Percentiles rank a stretch among this genome's conserved stretches.
These are phyloP conservation scores for Kondoa malvinella DNA, from an alignment of 768 basidiomycete genomes.

Conservation along the genomic window DNA sequence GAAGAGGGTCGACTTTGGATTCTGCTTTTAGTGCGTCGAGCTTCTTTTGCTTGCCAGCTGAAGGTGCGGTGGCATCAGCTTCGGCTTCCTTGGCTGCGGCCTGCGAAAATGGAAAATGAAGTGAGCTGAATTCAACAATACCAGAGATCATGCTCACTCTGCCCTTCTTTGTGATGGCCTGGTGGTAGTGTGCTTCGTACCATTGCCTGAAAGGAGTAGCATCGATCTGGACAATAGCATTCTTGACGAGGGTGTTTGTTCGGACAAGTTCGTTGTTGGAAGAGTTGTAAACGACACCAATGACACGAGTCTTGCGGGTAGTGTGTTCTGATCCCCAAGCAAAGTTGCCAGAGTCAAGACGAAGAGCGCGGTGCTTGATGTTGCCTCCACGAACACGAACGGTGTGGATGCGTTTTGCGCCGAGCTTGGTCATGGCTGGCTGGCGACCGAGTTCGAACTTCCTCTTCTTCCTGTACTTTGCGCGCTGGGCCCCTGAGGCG, in stretches of 20 bases:
- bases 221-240: conserved; percentile 90
- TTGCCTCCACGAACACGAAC: conserved; percentile 94
- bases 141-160: conserved; percentile 14
- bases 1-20: conserved; percentile 74
- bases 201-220: conserved; percentile 98
- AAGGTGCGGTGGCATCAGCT: conserved; percentile 36
- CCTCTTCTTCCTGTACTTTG: conserved; percentile 91
- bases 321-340: conserved; percentile 93
- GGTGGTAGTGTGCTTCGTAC: conserved; percentile 97
- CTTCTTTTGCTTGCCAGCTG: conserved; percentile 32
- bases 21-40: conserved; percentile 84
- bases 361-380: conserved; percentile 83
- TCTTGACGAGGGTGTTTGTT: conserved; percentile 97
- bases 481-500: conserved; percentile 3
- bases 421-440: conserved; percentile 90
- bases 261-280: conserved; percentile 99
- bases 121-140: not conserved
- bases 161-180: conserved; percentile 72
- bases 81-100: conserved; percentile 41
- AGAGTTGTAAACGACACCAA: conserved; percentile 94
- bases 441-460: conserved; percentile 99
- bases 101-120: not conserved
- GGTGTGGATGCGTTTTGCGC: conserved; percentile 81
- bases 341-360: conserved; percentile 93
- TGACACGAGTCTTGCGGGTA: conserved; percentile 88